phyloP scores from a whole-genome alignment of 1,139 yeast species.

The Geotrichum europaeum region DNA sequence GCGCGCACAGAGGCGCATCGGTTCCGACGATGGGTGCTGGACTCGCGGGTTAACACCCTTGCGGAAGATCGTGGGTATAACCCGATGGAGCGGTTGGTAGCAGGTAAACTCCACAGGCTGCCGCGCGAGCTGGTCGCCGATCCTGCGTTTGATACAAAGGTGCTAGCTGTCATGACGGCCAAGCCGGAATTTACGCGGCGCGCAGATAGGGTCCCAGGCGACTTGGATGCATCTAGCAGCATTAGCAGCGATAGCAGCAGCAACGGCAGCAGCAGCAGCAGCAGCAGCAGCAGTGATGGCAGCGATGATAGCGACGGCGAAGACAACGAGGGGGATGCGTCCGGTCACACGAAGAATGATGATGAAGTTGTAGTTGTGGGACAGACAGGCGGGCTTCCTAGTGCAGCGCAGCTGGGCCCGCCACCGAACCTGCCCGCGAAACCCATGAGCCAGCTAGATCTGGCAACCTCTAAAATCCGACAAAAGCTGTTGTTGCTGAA shows the following conservation, averaged over 20 bases:
- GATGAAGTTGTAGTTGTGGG: neutral
- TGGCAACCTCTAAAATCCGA: neutral
- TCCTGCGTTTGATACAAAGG: conserved; percentile 5
- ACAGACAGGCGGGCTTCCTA: neutral
- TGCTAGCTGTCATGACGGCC: conserved; percentile 4
- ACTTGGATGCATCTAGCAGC: neutral
- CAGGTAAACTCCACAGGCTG: conserved; percentile 3
- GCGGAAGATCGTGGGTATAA: conserved; percentile 10
- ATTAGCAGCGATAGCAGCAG: neutral
- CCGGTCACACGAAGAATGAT: neutral
- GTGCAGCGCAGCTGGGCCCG: neutral
- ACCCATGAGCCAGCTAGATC: neutral
- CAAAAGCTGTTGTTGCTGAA: neutral
- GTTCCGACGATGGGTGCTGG: conserved; percentile 23
- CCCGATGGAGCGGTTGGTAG: neutral
- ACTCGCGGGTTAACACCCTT: conserved; percentile 19
- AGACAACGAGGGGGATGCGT: neutral
- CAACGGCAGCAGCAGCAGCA: neutral
- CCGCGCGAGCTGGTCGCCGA: conserved; percentile 1
- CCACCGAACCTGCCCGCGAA: neutral
- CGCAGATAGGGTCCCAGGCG: neutral
- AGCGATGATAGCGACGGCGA: neutral
- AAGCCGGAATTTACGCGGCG: neutral
- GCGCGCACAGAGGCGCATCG: conserved; percentile 19
- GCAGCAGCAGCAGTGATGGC: neutral